Evolutionary conservation across 2,329 filamentous ascomycete genomes (phyloP).

Genomic region (Phyllosticta citribraziliensis): DNA sequence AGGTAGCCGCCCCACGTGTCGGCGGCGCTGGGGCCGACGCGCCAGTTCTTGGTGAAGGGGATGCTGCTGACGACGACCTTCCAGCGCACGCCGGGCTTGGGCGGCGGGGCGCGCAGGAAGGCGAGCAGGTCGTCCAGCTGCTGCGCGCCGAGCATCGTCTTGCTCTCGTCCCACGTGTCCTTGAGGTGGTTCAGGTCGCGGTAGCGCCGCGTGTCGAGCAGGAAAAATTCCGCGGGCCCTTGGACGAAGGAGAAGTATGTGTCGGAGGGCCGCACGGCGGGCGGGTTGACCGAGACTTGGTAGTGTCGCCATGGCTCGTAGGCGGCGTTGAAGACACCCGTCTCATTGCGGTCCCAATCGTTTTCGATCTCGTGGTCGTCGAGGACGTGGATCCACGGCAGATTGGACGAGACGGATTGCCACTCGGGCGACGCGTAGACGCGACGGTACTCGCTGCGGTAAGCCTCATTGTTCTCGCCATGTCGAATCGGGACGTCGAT

Average conservation of each 20-base stretch:
- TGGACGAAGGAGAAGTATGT: slow-evolving; percentile 82
- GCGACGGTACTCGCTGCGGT: slow-evolving; percentile 84
- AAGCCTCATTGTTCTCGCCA: slow-evolving; percentile 62
- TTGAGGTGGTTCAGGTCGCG: slow-evolving; percentile 57
- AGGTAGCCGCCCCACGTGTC: slow-evolving; percentile 96
- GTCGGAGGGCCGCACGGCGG: slow-evolving; percentile 45
- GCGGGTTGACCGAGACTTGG: slow-evolving; percentile 76
- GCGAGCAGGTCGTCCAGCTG: slow-evolving; percentile 72
- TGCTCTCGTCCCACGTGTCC: slow-evolving; percentile 52
- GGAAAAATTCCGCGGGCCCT: slow-evolving; percentile 87
- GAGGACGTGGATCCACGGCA: slow-evolving; percentile 96
- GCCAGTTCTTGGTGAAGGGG: slow-evolving; percentile 97
- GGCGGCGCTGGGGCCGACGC: slow-evolving; percentile 56
- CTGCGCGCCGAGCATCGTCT: slow-evolving; percentile 76
- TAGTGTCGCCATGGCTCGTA: slow-evolving; percentile 82
- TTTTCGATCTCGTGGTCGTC: slow-evolving; percentile 97
- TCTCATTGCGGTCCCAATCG: slow-evolving; percentile 78
- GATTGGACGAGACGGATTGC: slow-evolving; percentile 59
- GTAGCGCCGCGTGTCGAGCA: slow-evolving; percentile 85
- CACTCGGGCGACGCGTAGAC: slow-evolving; percentile 96
- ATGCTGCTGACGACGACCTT: slow-evolving; percentile 87
- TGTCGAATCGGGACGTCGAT: slow-evolving; percentile 78
- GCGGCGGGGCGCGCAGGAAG: slow-evolving; percentile 59
- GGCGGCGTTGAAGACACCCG: slow-evolving; percentile 68
- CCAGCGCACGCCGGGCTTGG: slow-evolving; percentile 74